A percentile compares a stretch with the other conserved stretches of the same genome.
Conservation (phyloP, 192 early-diverging fungal species). For the Ambispora gerdemannii region DNA sequence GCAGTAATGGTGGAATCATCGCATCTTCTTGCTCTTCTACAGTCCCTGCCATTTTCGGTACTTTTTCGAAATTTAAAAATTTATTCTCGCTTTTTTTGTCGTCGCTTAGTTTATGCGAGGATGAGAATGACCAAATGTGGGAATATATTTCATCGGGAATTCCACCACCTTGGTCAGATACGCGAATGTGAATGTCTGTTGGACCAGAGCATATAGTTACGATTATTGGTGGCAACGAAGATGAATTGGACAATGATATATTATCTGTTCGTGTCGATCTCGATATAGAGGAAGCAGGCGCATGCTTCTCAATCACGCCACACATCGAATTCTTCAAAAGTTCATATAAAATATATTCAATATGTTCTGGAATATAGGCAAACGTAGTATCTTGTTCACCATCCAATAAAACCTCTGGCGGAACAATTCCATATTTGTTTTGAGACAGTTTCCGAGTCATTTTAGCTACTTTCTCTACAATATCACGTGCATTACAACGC, state of each 20-base stretch:
- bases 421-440: conserved; percentile 33
- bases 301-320: conserved; percentile 60
- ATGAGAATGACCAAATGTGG: conserved; percentile 79
- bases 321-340: conserved; percentile 84
- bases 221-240: conserved; percentile 69
- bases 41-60: conserved; percentile 76
- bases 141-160: conserved; percentile 61
- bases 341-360: conserved; percentile 93
- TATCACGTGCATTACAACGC: conserved; percentile 54
- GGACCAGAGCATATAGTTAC: conserved; percentile 79
- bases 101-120: not conserved
- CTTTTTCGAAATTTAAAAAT: conserved; percentile 66
- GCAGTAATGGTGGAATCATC: conserved; percentile 36
- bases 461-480: conserved; percentile 38
- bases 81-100: conserved; percentile 52
- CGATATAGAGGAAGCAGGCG: conserved; percentile 29
- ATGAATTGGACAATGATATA: not conserved
- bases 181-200: conserved; percentile 79
- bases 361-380: conserved; percentile 92
- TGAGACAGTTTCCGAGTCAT: conserved; percentile 38
- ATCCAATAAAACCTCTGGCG: conserved; percentile 76
- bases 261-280: conserved; percentile 23
- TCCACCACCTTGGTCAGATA: conserved; percentile 93
- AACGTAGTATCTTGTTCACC: conserved; percentile 72
- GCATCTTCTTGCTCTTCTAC: conserved; percentile 57